Evolutionary conservation across 257 asterid genomes (phyloP), one percentile per base, ranked within the genome.

Genomic region (Handroanthus guayacan): DNA sequence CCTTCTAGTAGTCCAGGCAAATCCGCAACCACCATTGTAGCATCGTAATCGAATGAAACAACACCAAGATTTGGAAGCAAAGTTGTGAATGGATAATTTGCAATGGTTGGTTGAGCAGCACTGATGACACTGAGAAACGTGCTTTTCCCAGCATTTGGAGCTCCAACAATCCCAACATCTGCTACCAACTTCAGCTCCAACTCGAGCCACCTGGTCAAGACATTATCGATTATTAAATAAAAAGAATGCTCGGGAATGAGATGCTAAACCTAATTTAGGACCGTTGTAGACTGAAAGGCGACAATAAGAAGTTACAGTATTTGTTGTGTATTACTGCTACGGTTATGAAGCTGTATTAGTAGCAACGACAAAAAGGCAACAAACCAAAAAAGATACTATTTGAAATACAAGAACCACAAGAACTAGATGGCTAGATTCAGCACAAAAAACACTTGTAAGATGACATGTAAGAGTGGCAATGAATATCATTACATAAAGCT

Each of bases 21-120:
- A 84, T 95, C 98, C 13, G 99, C 99, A 47, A 95, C 98, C 1
- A 93, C 97, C 89, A 90, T 84, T 55, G 96, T 81, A 55, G 98
- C 89, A 78, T 95, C 92, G 70, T 83, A 95, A 83, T 85, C 97
- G 31, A 95, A 93, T 7, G 98, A 90, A 81, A 95, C 99, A 7
- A 95, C 98, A 17, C 99, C 99, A 11, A 95, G 91, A 83, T 95
- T 95, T n/a, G 98, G 99, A 79, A 95, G 98, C 88, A 95, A 85
- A 39, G 99, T 95, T 11, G 99, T 95, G 86, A 95, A 95, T 61
- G 99, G 99, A 70, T 95, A 95, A 81, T 90, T 91, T 48, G 99
- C 98, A 74, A 91, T 93, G 68, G 84, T 79, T 68, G 98, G 99
- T 82, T 87, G 90, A 74, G 99, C 98, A 79, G 99, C 96, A 84